These are phyloP conservation scores for Fomitopsis pinicola DNA, from an alignment of 1,284 basidiomycete species.

Conservation along the genomic window DNA sequence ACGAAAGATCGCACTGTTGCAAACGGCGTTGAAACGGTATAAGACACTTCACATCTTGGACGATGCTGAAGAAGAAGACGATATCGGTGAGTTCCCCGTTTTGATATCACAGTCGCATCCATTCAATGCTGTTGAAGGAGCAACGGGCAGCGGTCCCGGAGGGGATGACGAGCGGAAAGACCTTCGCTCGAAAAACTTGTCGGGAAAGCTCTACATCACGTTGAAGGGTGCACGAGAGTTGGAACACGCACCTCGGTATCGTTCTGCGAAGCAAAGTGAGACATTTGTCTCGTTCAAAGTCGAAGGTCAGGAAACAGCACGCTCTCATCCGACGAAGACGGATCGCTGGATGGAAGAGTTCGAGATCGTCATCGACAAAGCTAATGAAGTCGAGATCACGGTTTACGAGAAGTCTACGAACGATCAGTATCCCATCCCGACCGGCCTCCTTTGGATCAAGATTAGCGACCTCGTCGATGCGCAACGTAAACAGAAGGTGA, in stretches of 20 bases:
- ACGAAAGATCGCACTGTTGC: conserved; percentile 92
- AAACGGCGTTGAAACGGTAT: conserved; percentile 92
- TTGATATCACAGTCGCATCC: conserved; percentile 2
- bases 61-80: conserved; percentile 72
- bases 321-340: conserved; percentile 89
- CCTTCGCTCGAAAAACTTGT: conserved; percentile 86
- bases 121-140: background rate
- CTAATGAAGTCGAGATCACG: conserved; percentile 97
- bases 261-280: conserved; percentile 82
- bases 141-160: conserved; percentile 35
- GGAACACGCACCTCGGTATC: conserved; percentile 84
- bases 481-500: conserved; percentile 88
- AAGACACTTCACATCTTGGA: conserved; percentile 95
- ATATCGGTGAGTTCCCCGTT: conserved; percentile 34
- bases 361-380: conserved; percentile 95
- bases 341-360: conserved; percentile 99
- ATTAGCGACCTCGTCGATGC: conserved; percentile 96
- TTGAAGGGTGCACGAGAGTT: conserved; percentile 90
- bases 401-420: conserved; percentile 91
- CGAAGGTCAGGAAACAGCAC: conserved; percentile 91
- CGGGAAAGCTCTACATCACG: conserved; percentile 89
- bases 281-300: conserved; percentile 94
- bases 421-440: conserved; percentile 79
- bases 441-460: conserved; percentile 94
- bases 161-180: conserved; percentile 89